Conservation (phyloP, 2,329 filamentous ascomycete genomes). For the Fusarium sp. region DNA sequence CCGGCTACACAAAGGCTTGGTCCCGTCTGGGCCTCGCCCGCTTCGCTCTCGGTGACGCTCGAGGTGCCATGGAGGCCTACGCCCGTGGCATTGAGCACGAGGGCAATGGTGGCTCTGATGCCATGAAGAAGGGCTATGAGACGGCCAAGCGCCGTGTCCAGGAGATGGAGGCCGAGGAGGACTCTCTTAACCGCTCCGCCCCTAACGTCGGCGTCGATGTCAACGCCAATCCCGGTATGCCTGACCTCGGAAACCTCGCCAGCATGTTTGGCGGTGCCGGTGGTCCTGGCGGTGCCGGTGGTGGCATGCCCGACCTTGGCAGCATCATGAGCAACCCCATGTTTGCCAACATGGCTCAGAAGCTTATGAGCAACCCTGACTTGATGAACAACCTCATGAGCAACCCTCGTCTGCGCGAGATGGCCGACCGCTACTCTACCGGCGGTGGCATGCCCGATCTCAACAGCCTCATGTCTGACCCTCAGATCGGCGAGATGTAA, state of each 20-base stretch:
- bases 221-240: constrained; percentile 65
- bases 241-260: constrained; percentile 77
- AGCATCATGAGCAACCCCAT: constrained; percentile 97
- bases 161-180: constrained; percentile 72
- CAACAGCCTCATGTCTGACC: constrained; percentile 88
- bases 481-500: constrained; percentile 92
- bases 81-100: constrained; percentile 92
- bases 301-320: constrained; percentile 88
- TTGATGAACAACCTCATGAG: constrained; percentile 93
- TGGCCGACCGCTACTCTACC: constrained; percentile 82
- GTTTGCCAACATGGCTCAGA: constrained; percentile 98
- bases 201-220: constrained; percentile 64
- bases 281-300: constrained; percentile 67
- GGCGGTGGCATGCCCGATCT: constrained; percentile 93
- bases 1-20: constrained; percentile 97
- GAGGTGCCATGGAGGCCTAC: constrained; percentile 95
- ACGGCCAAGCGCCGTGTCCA: constrained; percentile 90
- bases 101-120: constrained; percentile 92
- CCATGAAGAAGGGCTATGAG: constrained; percentile 97
- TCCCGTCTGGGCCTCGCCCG: constrained; percentile 90
- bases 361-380: constrained; percentile 95
- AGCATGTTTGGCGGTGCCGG: constrained; percentile 76
- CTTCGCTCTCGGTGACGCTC: constrained; percentile 91
- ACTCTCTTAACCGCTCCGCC: constrained; percentile 57
- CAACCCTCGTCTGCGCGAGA: constrained; percentile 88